These are phyloP conservation scores for Penicillium sp. DNA, from an alignment of 2,329 filamentous ascomycete genomes.

Conservation along the genomic window DNA sequence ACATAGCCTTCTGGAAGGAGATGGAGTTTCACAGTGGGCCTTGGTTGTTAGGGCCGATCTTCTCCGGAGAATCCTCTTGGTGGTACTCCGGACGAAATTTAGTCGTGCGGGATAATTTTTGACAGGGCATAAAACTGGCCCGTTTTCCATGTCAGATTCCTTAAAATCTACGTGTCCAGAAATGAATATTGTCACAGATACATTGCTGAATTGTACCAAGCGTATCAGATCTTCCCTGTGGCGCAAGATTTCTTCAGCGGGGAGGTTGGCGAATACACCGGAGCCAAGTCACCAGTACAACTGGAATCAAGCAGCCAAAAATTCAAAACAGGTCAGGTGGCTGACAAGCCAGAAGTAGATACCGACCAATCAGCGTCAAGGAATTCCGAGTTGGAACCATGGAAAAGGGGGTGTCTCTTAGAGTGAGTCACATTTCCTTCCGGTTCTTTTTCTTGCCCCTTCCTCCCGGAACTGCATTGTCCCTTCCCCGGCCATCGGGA, in stretches of 20 bases:
- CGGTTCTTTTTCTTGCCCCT: slow-evolving; percentile 29
- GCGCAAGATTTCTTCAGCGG: background rate
- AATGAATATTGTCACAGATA: background rate
- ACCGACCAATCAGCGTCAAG: slow-evolving; percentile 13
- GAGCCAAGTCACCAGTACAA: background rate
- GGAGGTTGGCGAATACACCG: background rate
- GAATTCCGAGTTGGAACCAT: background rate
- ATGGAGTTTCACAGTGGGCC: slow-evolving; percentile 24
- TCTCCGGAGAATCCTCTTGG: slow-evolving; percentile 25
- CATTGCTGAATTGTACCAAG: background rate
- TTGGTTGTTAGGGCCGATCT: slow-evolving; percentile 23
- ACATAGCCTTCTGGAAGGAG: slow-evolving; percentile 21
- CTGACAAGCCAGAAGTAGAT: background rate
- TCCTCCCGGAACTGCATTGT: slow-evolving; percentile 18
- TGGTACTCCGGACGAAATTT: slow-evolving; percentile 6
- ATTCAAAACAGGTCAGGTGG: slow-evolving; percentile 5
- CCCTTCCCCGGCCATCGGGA: slow-evolving; percentile 17
- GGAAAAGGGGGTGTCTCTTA: slow-evolving; percentile 2
- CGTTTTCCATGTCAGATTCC: background rate
- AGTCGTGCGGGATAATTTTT: background rate
- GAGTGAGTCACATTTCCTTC: slow-evolving; percentile 21
- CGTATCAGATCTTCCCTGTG: background rate
- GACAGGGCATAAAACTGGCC: no score
- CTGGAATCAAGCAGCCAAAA: background rate
- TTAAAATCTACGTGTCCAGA: background rate